Conservation (phyloP, 78 protist species). For the Emiliania huxleyi region DNA sequence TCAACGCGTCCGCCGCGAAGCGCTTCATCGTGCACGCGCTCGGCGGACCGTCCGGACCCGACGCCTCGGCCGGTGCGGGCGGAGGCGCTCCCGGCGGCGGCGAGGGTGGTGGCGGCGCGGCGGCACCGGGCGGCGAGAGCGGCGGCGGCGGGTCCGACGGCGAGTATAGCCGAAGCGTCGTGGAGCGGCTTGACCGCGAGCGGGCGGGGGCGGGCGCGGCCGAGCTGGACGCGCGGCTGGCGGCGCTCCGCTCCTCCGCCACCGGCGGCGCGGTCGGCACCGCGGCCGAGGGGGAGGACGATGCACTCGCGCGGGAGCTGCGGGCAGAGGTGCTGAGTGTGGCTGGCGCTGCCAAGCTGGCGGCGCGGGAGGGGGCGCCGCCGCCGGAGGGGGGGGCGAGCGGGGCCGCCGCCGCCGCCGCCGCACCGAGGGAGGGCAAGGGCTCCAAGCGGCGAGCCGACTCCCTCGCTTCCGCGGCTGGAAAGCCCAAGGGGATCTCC, state of each 20-base stretch:
- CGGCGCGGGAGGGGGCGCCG: neutral
- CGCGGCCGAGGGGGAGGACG: neutral
- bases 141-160: neutral
- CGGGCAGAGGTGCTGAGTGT: neutral
- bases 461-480: neutral
- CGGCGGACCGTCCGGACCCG: neutral
- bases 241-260: neutral
- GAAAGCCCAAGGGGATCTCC: no score
- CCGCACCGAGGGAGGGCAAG: neutral
- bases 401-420: no score
- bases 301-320: neutral
- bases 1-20: neutral
- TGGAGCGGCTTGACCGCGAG: neutral
- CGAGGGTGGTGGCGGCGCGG: neutral
- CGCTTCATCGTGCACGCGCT: constrained; percentile 15
- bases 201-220: neutral
- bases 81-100: neutral
- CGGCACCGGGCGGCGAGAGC: neutral
- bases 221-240: neutral
- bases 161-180: neutral
- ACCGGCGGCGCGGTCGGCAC: neutral
- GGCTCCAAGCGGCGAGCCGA: neutral
- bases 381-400: no score
- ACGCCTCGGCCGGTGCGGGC: neutral
- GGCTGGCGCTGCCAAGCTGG: neutral